These are phyloP conservation scores for Prunus davidiana DNA, from an alignment of 306 rosid species.

Conservation along the genomic window DNA sequence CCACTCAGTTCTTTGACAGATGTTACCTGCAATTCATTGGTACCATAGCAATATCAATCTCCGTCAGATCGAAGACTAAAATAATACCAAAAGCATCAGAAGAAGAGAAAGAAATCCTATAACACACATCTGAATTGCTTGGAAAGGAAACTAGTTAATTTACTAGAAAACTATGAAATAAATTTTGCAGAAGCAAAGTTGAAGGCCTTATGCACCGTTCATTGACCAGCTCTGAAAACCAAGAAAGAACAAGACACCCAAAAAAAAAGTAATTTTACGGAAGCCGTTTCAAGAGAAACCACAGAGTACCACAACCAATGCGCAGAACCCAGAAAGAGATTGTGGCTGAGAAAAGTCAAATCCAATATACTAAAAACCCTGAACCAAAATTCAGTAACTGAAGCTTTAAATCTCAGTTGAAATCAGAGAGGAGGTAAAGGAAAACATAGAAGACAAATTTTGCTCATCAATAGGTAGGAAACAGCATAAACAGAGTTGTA, in stretches of 20 bases:
- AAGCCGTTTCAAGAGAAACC: conserved; percentile 15
- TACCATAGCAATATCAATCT: conserved; percentile 8
- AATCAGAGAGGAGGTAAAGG: not conserved
- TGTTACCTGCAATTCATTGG: conserved; percentile 53
- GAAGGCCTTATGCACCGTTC: conserved; percentile 13
- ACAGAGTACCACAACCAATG: not conserved
- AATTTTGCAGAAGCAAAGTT: not conserved
- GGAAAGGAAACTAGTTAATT: not conserved
- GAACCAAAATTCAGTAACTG: not conserved
- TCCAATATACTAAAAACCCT: not conserved
- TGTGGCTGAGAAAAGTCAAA: not conserved
- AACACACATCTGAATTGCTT: not conserved
- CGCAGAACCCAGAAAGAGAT: not conserved
- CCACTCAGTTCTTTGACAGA: conserved; percentile 70
- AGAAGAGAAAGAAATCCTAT: not conserved
- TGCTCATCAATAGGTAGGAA: not conserved
- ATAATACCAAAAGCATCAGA: not conserved
- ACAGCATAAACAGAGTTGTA: not conserved
- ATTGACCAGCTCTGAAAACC: conserved; percentile 32
- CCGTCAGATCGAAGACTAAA: conserved; percentile 18
- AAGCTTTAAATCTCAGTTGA: not conserved
- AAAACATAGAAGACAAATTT: not conserved
- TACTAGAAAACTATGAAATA: not conserved
- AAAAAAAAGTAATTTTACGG: conserved; percentile 11
- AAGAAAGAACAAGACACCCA: not conserved